phyloP scores from a whole-genome alignment of 768 basidiomycete species.

The Cystobasidiopsis lactophilus region DNA sequence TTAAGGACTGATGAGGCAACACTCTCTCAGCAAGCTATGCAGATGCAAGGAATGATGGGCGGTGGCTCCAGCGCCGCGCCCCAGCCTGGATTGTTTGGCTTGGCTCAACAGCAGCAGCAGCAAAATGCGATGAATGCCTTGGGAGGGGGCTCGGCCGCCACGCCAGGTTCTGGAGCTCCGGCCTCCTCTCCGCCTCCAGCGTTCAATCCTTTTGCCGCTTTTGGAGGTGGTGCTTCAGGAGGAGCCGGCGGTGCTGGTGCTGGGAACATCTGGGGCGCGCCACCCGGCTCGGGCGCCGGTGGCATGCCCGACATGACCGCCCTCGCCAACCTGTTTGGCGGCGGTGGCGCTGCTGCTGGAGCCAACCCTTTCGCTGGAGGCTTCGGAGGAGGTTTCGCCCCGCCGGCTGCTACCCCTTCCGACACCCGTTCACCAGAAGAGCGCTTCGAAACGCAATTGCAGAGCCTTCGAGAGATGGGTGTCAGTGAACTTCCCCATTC shows the following conservation, averaged over 20 bases:
- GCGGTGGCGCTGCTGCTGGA: neutral
- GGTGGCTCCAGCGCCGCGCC: neutral
- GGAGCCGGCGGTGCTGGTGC: neutral
- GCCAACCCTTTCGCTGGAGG: constrained; percentile 4
- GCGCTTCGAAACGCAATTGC: constrained; percentile 45
- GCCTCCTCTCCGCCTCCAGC: neutral
- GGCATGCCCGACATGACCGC: constrained; percentile 6
- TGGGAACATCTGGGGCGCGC: neutral
- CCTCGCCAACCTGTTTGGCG: constrained; percentile 12
- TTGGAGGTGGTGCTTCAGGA: neutral
- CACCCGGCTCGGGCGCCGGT: constrained; percentile 9
- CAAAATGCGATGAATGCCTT: neutral
- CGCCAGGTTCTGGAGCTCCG: neutral
- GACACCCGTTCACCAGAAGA: constrained; percentile 68
- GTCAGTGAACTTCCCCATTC: neutral
- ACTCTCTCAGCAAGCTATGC: constrained; percentile 25
- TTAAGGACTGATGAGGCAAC: constrained; percentile 6
- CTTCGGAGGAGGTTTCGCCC: constrained; percentile 24
- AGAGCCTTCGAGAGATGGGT: constrained; percentile 82
- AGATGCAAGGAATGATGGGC: constrained; percentile 8
- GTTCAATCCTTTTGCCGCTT: neutral
- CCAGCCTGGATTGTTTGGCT: constrained; percentile 2
- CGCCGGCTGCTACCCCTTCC: constrained; percentile 32
- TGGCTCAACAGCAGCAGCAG: constrained; percentile 4
- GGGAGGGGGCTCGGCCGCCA: no score